Conservation (phyloP, 2,329 filamentous ascomycete species). For the Hymenoscyphus occultus region DNA sequence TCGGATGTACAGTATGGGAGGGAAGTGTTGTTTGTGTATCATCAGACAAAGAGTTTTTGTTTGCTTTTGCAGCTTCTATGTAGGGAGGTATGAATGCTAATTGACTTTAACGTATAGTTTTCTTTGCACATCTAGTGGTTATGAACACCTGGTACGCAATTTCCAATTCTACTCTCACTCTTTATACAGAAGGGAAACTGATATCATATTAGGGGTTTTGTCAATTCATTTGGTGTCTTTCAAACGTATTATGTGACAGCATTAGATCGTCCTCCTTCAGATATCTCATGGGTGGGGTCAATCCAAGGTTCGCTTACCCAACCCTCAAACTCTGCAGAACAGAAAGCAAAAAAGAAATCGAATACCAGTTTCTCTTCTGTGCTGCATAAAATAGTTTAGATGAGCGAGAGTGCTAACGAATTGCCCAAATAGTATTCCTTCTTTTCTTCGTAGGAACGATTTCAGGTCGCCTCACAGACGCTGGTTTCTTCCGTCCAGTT, state of each 20-base stretch:
- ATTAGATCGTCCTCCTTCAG: constrained; percentile 37
- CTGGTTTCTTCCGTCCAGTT: constrained; percentile 39
- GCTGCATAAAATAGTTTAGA: not conserved
- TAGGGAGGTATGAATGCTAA: not conserved
- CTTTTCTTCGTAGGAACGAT: constrained; percentile 43
- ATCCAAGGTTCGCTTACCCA: constrained; percentile 35
- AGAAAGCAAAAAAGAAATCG: not conserved
- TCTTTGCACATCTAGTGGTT: constrained; percentile 31
- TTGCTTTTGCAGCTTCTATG: not conserved
- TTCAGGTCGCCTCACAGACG: constrained; percentile 43
- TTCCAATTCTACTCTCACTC: constrained; percentile 43
- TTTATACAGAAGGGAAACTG: constrained; percentile 41
- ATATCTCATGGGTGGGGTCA: constrained; percentile 48
- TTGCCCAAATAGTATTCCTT: constrained; percentile 35
- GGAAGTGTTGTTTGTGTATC: not conserved
- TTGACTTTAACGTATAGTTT: constrained; percentile 14
- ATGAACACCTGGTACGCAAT: constrained; percentile 42
- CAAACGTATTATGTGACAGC: constrained; percentile 41
- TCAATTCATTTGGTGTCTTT: constrained; percentile 34
- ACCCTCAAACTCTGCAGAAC: not conserved
- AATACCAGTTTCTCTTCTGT: not conserved
- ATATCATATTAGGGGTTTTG: constrained; percentile 28
- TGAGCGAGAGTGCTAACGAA: not conserved
- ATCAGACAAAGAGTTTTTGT: not conserved
- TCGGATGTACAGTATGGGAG: not conserved